Evolutionary conservation across 140 eudicot species (phyloP).

Genomic region (Cichorium intybus): DNA sequence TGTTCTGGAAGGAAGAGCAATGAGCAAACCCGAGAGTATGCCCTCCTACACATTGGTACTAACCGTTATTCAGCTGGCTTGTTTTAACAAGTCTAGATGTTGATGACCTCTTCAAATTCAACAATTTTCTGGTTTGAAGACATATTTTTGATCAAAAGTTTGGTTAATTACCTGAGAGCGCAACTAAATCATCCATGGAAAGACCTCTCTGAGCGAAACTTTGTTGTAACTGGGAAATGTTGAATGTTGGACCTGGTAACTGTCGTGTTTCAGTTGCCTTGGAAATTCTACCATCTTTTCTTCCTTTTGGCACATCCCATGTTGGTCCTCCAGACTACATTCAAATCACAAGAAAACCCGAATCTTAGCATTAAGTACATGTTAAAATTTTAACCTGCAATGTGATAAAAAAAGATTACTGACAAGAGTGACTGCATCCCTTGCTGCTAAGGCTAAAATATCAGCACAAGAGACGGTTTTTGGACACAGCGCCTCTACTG

Average conservation of each 20-base stretch:
- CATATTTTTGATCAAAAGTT: neutral
- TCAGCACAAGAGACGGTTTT: slow-evolving; percentile 83
- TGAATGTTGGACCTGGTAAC: slow-evolving; percentile 40
- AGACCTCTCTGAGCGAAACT: slow-evolving; percentile 41
- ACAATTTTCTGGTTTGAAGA: neutral
- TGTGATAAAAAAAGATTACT: slow-evolving; percentile 20
- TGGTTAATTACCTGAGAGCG: slow-evolving; percentile 37
- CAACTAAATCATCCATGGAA: slow-evolving; percentile 36
- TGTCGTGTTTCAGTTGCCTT: slow-evolving; percentile 36
- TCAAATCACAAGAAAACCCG: neutral
- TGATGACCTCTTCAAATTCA: neutral
- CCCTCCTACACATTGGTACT: slow-evolving; percentile 33
- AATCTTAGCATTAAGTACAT: neutral
- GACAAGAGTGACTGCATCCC: slow-evolving; percentile 69
- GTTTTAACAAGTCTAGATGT: too few relatives aligned
- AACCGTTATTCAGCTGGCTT: neutral
- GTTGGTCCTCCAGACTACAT: slow-evolving; percentile 33
- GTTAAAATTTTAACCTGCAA: neutral
- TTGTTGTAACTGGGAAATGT: slow-evolving; percentile 13
- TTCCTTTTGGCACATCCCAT: slow-evolving; percentile 35
- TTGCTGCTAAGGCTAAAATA: slow-evolving; percentile 67
- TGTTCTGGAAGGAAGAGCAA: slow-evolving; percentile 41
- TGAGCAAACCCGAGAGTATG: slow-evolving; percentile 51
- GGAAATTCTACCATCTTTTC: slow-evolving; percentile 41
- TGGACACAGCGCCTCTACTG: slow-evolving; percentile 59